These are phyloP conservation scores for Mytilinidion resinicola DNA, from an alignment of 495 filamentous ascomycete genomes.

Conservation along the genomic window DNA sequence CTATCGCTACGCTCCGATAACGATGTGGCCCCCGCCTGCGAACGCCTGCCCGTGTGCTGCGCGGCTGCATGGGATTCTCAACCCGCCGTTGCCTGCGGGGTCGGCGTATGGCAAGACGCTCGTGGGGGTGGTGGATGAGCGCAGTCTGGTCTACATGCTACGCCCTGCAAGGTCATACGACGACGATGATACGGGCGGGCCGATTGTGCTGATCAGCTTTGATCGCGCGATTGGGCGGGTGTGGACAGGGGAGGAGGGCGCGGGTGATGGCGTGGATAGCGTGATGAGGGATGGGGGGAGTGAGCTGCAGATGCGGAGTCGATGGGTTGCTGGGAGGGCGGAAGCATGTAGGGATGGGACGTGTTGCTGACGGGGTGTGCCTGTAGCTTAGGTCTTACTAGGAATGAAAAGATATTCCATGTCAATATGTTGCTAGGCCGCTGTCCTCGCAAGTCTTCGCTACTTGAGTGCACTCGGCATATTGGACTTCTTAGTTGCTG, in stretches of 20 bases:
- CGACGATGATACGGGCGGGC: constrained; percentile 6
- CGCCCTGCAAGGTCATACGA: constrained; percentile 6
- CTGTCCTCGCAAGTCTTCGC: no score
- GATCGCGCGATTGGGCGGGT: constrained; percentile 3
- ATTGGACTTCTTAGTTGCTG: no score
- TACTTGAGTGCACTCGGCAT: no score
- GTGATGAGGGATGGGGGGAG: not conserved
- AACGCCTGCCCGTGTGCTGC: constrained; percentile 15
- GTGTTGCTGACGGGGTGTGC: not conserved
- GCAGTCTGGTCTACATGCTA: constrained; percentile 20
- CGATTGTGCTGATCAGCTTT: constrained; percentile 19
- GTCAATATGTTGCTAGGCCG: not conserved
- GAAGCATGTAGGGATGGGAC: not conserved
- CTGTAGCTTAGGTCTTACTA: not conserved
- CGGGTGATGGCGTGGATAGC: not conserved
- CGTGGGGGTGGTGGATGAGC: constrained; percentile 19
- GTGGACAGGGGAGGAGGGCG: not conserved
- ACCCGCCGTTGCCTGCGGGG: constrained; percentile 6
- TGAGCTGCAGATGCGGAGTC: not conserved
- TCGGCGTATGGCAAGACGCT: constrained; percentile 3
- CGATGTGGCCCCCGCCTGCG: constrained; percentile 21
- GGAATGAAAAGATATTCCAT: not conserved
- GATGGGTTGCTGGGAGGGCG: not conserved
- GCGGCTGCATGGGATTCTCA: constrained; percentile 21
- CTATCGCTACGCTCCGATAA: constrained; percentile 17